Evolutionary conservation across 768 basidiomycete species (phyloP), one percentile per base, ranked within the genome.

Genomic region (Tephrocybe sp.): DNA sequence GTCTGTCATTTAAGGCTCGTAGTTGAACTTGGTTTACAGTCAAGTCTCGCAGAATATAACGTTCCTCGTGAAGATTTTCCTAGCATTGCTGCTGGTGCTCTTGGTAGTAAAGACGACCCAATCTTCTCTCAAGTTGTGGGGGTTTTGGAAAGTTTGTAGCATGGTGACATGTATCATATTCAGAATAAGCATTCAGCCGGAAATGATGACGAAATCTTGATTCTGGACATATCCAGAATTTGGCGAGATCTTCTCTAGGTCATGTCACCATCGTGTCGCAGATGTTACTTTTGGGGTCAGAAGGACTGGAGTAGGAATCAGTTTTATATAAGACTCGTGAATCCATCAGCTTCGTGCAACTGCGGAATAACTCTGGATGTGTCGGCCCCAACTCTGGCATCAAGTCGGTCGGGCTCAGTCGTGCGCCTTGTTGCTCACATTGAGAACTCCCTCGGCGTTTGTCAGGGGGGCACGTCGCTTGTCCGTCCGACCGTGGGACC

Each of bases 51-150:
- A 18, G 74, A 83, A 17, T 87, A 87, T 68, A 80, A 80, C 1
- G 85, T 90, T 1, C 86, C 88, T 7, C 73, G 57, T 39, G 72
- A 69, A 40, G 79, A 88, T 56, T 48, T 87, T 3, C 62, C 71
- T 7, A 71, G 65, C 37, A 79, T 90, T 53, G 84, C 86, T 8
- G 70, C 67, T 53, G 64, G 64, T 32, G 78, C 75, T 8, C 60
- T 83, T 45, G 77, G 77, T 17, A 68, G 66, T 15, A 66, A 71
- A 53, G 70, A 73, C 36, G 67, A 80, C 53, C 68, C 71, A 14
- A 51, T 61, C 34, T 51, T 70, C 30, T 68, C 68, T 3, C 71
- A 68, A 44, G 76, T 84, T 4, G 72, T 81, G 17, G 67, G 74
- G 37, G 50, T 86, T 58, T 60, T 88, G 23, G 73, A 83, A 45